Base-by-base conservation (phyloP, 352 stramenopile genomes). In the Globisporangium echinulatum region DNA sequence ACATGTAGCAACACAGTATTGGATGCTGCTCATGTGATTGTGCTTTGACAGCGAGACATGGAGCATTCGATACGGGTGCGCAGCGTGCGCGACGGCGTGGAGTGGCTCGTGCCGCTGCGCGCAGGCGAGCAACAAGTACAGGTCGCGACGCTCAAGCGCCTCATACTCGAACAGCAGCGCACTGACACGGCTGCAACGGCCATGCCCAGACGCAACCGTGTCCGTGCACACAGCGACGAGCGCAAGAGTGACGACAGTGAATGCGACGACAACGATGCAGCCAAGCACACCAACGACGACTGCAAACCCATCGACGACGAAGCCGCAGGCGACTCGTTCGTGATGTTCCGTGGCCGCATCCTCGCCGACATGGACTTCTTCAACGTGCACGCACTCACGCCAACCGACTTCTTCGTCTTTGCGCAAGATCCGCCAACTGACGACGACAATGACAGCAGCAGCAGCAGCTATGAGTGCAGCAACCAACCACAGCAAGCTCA, bases 371-470 rank as follows among this genome's bases (percentile, higher is more conserved):
- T 25, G 14, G 17, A 59, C 87, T 33, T 74, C 70, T 87, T 36
- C 49, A 17, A 39, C 36, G 11, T 3, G 46, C 56, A 19, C 47
- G 51, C n/a, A 64, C 67, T 38, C 78, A 48, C 49, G 6, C 25
- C 68, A 0, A 56, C 68, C 10, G 81, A 90, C 40, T 88, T 90
- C 62, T 82, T 90, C 55, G 78, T 90, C 39, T 75, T 90, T 58
- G 71, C 74, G 46, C 53, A 71, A n/a, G 75, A 84, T 58, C 49
- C 58, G n/a, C 19, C 33, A 5, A 4, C 56, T 25, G 19, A 25
- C 78, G 67, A 63, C 56, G 7, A 52, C 60, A 9, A 75, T 71
- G n/a, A n/a, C n/a, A n/a, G 1, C 19, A 25, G 19, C 19, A 25
- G 19, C 1, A 19, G 52, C 7, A 48, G 52, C 10, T 36, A 57